Conservation (phyloP, 1,284 basidiomycete genomes). For the Apiotrichum domesticum region DNA sequence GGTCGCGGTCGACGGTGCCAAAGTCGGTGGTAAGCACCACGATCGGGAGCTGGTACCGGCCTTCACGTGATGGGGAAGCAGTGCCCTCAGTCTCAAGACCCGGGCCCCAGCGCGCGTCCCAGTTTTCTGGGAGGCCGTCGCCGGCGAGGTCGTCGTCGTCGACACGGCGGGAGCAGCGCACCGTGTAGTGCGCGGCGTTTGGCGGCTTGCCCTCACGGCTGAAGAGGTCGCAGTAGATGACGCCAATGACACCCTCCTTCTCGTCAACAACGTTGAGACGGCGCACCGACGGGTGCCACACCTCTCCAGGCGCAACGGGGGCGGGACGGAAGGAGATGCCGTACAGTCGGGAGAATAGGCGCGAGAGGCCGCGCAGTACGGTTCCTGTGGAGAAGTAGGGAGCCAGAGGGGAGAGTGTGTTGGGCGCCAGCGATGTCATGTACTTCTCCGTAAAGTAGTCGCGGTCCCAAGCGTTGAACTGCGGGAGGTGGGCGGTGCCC, state of each 20-base stretch:
- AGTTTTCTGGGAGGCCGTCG: constrained; percentile 51
- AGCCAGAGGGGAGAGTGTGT: constrained; percentile 57
- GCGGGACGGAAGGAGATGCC: constrained; percentile 70
- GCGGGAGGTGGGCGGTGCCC: constrained; percentile 48
- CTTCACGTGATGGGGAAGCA: constrained; percentile 52
- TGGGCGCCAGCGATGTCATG: constrained; percentile 44
- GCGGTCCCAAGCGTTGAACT: constrained; percentile 84
- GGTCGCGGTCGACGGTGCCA: constrained; percentile 54
- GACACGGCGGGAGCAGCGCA: constrained; percentile 83
- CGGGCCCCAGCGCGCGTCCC: constrained; percentile 36
- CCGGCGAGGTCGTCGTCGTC: constrained; percentile 77
- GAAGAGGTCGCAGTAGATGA: constrained; percentile 92
- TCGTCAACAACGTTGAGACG: constrained; percentile 85
- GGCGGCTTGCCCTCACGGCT: constrained; percentile 75
- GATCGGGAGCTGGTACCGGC: constrained; percentile 79
- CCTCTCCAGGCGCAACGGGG: constrained; percentile 65
- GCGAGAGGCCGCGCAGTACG: constrained; percentile 77
- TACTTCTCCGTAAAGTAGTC: constrained; percentile 62
- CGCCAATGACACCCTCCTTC: constrained; percentile 74
- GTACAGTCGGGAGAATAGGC: constrained; percentile 77
- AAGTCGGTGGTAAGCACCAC: constrained; percentile 92
- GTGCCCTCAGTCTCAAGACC: constrained; percentile 41
- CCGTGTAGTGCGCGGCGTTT: constrained; percentile 95
- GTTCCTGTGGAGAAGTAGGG: constrained; percentile 69
- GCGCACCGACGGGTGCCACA: constrained; percentile 81